Percentiles rank a stretch among this genome's conserved stretches.
Conservation (phyloP, 1,284 basidiomycete species). For the Cryptococcus deneoformans region DNA sequence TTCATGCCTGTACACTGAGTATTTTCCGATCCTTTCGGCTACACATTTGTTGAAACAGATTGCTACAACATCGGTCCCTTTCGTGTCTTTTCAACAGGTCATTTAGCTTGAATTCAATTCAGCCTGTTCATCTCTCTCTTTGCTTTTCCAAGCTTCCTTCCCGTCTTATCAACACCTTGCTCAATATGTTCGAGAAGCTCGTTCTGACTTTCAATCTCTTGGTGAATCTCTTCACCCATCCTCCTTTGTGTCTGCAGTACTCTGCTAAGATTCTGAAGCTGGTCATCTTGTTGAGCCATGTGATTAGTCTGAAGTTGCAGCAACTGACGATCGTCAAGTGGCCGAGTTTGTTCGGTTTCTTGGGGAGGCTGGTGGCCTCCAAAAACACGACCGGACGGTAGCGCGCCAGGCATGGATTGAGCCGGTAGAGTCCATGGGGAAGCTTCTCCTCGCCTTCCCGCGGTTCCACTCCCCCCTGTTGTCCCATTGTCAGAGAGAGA, state of each 20-base stretch:
- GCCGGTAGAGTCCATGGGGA: neutral
- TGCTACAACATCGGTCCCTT: too few relatives aligned
- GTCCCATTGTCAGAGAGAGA: neutral
- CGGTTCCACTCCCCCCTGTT: neutral
- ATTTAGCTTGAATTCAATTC: too few relatives aligned
- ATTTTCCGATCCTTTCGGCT: too few relatives aligned
- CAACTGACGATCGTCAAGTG: conserved; percentile 77
- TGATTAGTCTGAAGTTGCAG: conserved; percentile 73
- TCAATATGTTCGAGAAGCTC: conserved; percentile 79
- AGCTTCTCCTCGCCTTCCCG: neutral
- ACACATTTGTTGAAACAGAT: too few relatives aligned
- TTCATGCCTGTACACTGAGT: too few relatives aligned
- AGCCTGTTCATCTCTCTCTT: conserved; percentile 73
- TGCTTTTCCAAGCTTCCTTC: conserved; percentile 70
- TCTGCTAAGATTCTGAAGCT: conserved; percentile 72
- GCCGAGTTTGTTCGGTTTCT: conserved; percentile 82
- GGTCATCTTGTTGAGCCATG: conserved; percentile 79
- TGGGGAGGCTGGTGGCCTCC: conserved; percentile 59
- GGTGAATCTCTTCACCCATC: conserved; percentile 81
- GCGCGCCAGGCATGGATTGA: conserved; percentile 2
- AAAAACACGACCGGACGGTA: conserved; percentile 61
- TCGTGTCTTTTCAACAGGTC: too few relatives aligned
- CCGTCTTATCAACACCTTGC: conserved; percentile 69
- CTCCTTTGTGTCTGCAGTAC: conserved; percentile 83
- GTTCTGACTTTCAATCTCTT: conserved; percentile 80